These are phyloP conservation scores for Schizonepeta tenuifolia DNA, from an alignment of 257 asterid genomes.

Conservation along the genomic window DNA sequence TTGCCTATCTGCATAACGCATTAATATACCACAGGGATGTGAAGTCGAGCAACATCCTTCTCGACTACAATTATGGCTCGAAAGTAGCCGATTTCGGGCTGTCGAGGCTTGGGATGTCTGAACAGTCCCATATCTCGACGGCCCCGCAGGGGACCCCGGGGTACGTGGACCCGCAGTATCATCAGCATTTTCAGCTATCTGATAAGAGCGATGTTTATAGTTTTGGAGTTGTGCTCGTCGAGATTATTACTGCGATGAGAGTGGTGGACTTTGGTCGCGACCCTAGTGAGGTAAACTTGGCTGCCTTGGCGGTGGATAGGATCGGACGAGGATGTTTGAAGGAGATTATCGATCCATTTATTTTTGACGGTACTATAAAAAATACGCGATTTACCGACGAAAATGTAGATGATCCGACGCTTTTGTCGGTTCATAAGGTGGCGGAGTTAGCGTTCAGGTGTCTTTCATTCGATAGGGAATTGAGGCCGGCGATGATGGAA, in stretches of 20 bases:
- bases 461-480: constrained; percentile 4
- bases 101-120: constrained; percentile 8
- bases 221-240: constrained; percentile 5
- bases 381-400: too few species aligned
- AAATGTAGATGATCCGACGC: background rate
- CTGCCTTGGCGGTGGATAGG: background rate
- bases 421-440: constrained; percentile 13
- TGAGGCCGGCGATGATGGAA: constrained; percentile 23
- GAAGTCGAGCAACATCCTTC: constrained; percentile 13
- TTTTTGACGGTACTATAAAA: background rate
- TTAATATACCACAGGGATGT: background rate
- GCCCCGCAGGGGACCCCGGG: constrained; percentile 21
- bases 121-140: constrained; percentile 3
- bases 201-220: constrained; percentile 20
- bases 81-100: constrained; percentile 13
- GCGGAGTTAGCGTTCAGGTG: constrained; percentile 17
- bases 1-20: background rate
- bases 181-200: background rate
- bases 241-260: background rate
- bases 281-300: constrained; percentile 11
- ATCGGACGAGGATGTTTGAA: background rate
- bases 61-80: background rate
- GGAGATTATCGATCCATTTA: constrained; percentile 7
- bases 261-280: constrained; percentile 6
- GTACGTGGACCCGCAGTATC: constrained; percentile 17